Conservation (phyloP, 495 filamentous ascomycete species). For the Corynascus novoguineensis region DNA sequence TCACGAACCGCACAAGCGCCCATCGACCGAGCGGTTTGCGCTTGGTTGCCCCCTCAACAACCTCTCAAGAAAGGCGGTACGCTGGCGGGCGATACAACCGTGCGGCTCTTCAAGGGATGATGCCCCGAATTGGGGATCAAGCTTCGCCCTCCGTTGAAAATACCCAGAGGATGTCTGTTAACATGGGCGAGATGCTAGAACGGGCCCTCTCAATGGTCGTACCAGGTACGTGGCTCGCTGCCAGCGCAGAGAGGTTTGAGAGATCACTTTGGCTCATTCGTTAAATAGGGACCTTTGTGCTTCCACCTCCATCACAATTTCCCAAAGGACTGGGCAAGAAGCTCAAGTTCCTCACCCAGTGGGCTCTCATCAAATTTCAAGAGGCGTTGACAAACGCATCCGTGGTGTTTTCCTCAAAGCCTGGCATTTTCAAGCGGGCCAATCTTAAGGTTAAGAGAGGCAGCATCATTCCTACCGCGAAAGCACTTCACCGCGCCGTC, state of each 20-base stretch:
- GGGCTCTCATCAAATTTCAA: constrained; percentile 14
- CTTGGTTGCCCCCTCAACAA: neutral
- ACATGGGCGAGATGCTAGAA: neutral
- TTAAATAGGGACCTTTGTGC: constrained; percentile 24
- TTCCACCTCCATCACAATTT: constrained; percentile 20
- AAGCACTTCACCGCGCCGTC: constrained; percentile 61
- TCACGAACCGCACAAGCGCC: neutral
- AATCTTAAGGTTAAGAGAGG: constrained; percentile 37
- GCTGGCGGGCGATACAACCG: neutral
- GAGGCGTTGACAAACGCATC: neutral
- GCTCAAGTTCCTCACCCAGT: constrained; percentile 17
- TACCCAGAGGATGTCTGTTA: neutral
- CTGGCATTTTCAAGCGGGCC: constrained; percentile 23
- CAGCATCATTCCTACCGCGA: constrained; percentile 45
- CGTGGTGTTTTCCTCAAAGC: constrained; percentile 28
- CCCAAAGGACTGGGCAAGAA: constrained; percentile 11
- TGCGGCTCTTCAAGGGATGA: neutral
- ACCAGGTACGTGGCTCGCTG: constrained; percentile 14
- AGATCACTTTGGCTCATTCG: neutral
- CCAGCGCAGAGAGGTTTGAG: too few species aligned
- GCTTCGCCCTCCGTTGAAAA: neutral
- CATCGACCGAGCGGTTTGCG: neutral
- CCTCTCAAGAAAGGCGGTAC: constrained; percentile 1
- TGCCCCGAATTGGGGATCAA: neutral
- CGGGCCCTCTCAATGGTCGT: constrained; percentile 12